Evolutionary conservation across 2,329 filamentous ascomycete genomes (phyloP).

Genomic region (Fusarium circinatum): DNA sequence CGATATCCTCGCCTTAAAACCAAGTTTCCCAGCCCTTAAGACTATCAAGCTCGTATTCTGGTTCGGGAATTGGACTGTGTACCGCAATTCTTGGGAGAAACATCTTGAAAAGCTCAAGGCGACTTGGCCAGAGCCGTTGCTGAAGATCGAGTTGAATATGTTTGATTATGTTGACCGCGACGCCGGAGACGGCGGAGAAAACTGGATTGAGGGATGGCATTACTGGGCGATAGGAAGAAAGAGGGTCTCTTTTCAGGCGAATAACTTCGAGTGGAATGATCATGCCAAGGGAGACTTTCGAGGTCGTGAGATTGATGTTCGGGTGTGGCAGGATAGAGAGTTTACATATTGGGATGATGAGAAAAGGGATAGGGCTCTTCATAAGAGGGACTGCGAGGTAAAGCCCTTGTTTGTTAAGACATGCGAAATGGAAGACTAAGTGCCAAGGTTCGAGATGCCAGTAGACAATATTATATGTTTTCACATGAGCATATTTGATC

Average conservation of each 20-base stretch:
- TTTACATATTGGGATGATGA: neutral
- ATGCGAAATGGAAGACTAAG: neutral
- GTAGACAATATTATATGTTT: too few species aligned
- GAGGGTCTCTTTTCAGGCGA: neutral
- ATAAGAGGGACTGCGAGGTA: rapidly evolving
- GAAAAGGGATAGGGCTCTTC: neutral
- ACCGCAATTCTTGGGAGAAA: neutral
- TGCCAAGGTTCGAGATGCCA: rapidly evolving
- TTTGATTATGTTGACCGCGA: neutral
- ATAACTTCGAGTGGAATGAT: neutral
- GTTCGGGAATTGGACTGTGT: neutral
- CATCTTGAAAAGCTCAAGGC: neutral
- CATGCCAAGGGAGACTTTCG: neutral
- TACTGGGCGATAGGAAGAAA: too few species aligned
- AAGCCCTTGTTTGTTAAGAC: neutral
- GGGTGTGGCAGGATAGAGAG: neutral
- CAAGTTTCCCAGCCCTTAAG: neutral
- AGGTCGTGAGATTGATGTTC: neutral
- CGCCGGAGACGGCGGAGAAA: too few species aligned
- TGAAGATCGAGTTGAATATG: neutral
- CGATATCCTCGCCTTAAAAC: neutral
- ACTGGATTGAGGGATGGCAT: too few species aligned
- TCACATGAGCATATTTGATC: neutral
- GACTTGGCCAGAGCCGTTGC: neutral
- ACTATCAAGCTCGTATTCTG: neutral